Conservation (phyloP, 2,329 filamentous ascomycete genomes). For the Verticillium tricorpus region DNA sequence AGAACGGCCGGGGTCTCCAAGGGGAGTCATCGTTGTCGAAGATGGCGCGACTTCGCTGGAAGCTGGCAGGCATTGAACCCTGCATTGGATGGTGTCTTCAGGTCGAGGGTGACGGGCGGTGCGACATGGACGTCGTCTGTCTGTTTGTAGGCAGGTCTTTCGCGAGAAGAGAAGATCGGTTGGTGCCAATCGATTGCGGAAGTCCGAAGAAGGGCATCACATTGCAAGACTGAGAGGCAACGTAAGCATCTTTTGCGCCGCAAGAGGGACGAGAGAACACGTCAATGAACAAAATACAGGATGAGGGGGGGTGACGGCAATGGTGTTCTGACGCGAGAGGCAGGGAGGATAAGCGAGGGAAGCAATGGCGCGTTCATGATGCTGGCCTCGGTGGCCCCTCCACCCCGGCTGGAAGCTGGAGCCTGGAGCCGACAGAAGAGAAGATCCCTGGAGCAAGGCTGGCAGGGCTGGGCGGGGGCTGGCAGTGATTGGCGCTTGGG, state of each 20-base stretch:
- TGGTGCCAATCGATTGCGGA: not conserved
- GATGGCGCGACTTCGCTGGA: conserved; percentile 1
- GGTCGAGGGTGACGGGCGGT: not conserved
- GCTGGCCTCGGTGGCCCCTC: not conserved
- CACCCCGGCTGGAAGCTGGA: not conserved
- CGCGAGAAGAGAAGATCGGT: not conserved
- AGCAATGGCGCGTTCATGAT: not conserved
- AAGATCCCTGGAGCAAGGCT: not conserved
- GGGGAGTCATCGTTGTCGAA: conserved; percentile 1
- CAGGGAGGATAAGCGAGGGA: not conserved
- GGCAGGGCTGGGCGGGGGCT: not conserved
- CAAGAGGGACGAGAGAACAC: not conserved
- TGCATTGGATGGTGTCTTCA: not conserved
- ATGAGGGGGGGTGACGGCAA: not conserved
- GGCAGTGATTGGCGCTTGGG: too few species aligned
- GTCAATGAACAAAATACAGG: not conserved
- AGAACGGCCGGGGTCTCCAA: not conserved
- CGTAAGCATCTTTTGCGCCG: not conserved
- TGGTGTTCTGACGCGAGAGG: not conserved
- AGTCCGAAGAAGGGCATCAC: not conserved
- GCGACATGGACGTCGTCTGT: not conserved
- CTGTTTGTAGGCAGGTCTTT: not conserved
- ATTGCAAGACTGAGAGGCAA: not conserved
- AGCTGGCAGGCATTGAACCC: conserved; percentile 1
- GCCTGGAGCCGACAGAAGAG: not conserved